Conservation (phyloP, 306 rosid species). For the Cucurbita pepo region DNA sequence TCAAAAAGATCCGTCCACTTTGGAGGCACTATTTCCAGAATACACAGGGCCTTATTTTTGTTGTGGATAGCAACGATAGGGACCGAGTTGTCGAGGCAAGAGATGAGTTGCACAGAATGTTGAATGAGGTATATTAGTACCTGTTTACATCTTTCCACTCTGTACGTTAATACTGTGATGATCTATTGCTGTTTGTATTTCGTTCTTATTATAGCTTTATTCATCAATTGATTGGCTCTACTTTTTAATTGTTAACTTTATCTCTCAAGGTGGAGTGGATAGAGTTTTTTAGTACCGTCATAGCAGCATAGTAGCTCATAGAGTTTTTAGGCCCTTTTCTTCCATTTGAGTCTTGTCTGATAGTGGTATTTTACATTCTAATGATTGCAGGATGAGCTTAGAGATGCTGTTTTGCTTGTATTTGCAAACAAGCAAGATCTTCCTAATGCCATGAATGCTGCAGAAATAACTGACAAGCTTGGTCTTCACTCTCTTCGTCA, state of each 20-base stretch:
- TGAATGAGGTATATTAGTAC: constrained; percentile 64
- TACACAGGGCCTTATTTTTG: constrained; percentile 93
- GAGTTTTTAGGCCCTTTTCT: neutral
- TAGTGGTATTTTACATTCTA: neutral
- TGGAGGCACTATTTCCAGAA: constrained; percentile 99
- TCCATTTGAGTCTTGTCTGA: no score
- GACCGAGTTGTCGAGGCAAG: constrained; percentile 94
- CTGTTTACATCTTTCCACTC: neutral
- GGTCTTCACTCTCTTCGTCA: constrained; percentile 96
- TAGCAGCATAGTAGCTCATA: neutral
- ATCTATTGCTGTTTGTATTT: neutral
- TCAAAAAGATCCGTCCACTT: constrained; percentile 73
- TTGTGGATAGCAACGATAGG: constrained; percentile 95
- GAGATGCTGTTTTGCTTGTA: constrained; percentile 93
- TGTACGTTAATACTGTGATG: neutral
- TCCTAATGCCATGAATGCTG: constrained; percentile 98
- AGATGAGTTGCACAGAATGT: constrained; percentile 96
- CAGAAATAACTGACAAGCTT: constrained; percentile 94
- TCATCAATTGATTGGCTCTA: neutral
- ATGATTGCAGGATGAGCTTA: constrained; percentile 71
- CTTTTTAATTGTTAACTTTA: neutral
- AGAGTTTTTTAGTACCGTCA: neutral
- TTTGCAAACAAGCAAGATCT: constrained; percentile 99
- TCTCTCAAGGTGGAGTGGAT: neutral
- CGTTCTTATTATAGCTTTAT: neutral